Evolutionary conservation across 129 eudicot genomes (phyloP).

Genomic region (Chrysanthemum seticuspe): DNA sequence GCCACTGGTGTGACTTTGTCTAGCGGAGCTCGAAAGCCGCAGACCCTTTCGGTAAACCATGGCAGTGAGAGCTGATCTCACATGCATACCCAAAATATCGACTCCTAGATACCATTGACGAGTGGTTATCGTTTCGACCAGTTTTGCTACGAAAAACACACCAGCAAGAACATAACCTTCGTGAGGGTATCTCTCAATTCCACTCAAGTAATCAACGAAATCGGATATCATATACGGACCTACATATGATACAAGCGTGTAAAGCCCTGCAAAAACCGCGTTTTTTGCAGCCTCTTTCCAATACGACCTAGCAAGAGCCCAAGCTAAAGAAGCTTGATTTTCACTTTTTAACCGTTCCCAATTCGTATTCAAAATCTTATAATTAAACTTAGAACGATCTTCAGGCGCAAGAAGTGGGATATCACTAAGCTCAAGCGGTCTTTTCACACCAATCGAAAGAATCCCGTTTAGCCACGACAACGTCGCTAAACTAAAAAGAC

Average conservation of each 20-base stretch:
- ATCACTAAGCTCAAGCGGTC: constrained; percentile 84
- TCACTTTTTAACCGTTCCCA: constrained; percentile 83
- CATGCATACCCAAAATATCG: constrained; percentile 93
- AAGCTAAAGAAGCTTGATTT: constrained; percentile 65
- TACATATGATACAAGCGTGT: constrained; percentile 77
- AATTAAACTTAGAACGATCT: constrained; percentile 82
- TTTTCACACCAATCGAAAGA: constrained; percentile 70
- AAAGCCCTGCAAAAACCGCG: constrained; percentile 75
- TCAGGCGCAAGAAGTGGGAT: constrained; percentile 82
- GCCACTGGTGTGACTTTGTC: constrained; percentile 87
- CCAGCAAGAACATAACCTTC: constrained; percentile 92
- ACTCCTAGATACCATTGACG: constrained; percentile 96
- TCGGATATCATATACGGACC: constrained; percentile 90
- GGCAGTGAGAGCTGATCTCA: constrained; percentile 82
- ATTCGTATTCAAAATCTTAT: constrained; percentile 60
- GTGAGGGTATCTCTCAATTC: constrained; percentile 55
- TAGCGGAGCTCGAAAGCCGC: constrained; percentile 70
- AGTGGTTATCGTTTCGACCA: constrained; percentile 74
- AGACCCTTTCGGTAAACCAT: constrained; percentile 89
- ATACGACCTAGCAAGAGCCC: constrained; percentile 74
- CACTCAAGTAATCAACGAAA: constrained; percentile 79
- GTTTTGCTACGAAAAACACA: constrained; percentile 68
- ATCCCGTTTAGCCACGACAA: constrained; percentile 84
- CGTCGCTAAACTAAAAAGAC: constrained; percentile 71
- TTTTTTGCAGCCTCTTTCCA: constrained; percentile 85